A percentile compares a stretch with the other conserved stretches of the same genome.
These are phyloP conservation scores for Malassezia brasiliensis DNA, from an alignment of 1,284 basidiomycete species.

Conservation along the genomic window DNA sequence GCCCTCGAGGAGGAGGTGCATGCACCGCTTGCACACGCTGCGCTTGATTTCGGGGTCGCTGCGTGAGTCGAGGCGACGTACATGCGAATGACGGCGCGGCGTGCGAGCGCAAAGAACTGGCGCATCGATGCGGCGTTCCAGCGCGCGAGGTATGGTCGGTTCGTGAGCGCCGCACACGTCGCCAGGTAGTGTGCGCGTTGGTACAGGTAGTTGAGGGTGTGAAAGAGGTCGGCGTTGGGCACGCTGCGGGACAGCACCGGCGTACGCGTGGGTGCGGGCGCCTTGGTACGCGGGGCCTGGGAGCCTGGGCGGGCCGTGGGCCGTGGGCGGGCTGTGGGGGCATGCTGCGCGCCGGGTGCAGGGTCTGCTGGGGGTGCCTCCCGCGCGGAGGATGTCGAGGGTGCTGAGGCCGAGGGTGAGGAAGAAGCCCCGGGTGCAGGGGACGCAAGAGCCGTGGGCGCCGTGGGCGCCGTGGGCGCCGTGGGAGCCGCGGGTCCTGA, in stretches of 20 bases:
- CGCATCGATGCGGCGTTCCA: slow-evolving; percentile 4
- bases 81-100: slow-evolving; percentile 15
- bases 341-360: too few species aligned
- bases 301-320: too few species aligned
- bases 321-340: too few species aligned
- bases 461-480: too few species aligned
- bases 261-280: too few species aligned
- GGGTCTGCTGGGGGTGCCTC: too few species aligned
- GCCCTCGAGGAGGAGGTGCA: slow-evolving; percentile 5
- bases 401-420: too few species aligned
- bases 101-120: slow-evolving; percentile 10
- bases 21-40: slow-evolving; percentile 9
- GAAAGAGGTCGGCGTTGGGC: slow-evolving; percentile 22
- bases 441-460: too few species aligned
- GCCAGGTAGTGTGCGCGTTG: slow-evolving; percentile 10
- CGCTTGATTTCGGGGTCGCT: slow-evolving; percentile 12
- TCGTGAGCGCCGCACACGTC: not conserved
- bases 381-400: too few species aligned
- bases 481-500: too few species aligned
- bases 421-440: too few species aligned
- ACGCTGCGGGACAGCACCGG: not conserved
- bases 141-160: not conserved
- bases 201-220: slow-evolving; percentile 14
- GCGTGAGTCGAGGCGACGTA: not conserved
- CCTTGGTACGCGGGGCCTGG: too few species aligned